A percentile compares a stretch with the other conserved stretches of the same genome.
Conservation (phyloP, 2,329 filamentous ascomycete species). For the Sarocladium strictum region DNA sequence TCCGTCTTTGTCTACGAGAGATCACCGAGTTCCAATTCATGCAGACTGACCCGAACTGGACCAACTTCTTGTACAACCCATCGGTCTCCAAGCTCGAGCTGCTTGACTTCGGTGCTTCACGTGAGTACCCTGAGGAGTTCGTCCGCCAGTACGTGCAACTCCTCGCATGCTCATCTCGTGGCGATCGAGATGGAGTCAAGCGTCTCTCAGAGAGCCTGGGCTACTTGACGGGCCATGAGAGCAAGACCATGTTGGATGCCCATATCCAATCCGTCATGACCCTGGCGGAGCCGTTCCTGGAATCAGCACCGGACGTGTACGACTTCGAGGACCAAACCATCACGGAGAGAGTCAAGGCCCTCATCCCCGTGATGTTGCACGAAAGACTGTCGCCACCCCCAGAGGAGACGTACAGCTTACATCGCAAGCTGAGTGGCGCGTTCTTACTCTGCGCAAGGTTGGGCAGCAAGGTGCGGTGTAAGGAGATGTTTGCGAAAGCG, state of each 20-base stretch:
- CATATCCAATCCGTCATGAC: conserved; percentile 85
- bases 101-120: conserved; percentile 89
- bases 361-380: conserved; percentile 89
- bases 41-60: conserved; percentile 99
- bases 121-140: conserved; percentile 78
- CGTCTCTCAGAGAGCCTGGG: conserved; percentile 70
- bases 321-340: conserved; percentile 95
- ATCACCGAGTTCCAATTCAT: conserved; percentile 95
- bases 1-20: conserved; percentile 86
- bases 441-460: conserved; percentile 86
- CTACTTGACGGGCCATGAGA: conserved; percentile 89
- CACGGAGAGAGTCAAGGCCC: conserved; percentile 79
- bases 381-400: conserved; percentile 87
- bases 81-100: conserved; percentile 70
- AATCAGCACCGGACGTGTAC: conserved; percentile 72
- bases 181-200: conserved; percentile 59
- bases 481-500: conserved; percentile 67
- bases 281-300: conserved; percentile 84
- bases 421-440: conserved; percentile 90
- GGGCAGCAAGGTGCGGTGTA: conserved; percentile 75
- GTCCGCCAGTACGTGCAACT: conserved; percentile 74
- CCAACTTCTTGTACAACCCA: conserved; percentile 91
- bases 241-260: conserved; percentile 77
- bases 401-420: conserved; percentile 94
- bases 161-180: conserved; percentile 70